Percentiles rank a stretch among this genome's conserved stretches.
These are phyloP conservation scores for Pythium pyrilobum DNA, from an alignment of 352 stramenopile species.

Conservation along the genomic window DNA sequence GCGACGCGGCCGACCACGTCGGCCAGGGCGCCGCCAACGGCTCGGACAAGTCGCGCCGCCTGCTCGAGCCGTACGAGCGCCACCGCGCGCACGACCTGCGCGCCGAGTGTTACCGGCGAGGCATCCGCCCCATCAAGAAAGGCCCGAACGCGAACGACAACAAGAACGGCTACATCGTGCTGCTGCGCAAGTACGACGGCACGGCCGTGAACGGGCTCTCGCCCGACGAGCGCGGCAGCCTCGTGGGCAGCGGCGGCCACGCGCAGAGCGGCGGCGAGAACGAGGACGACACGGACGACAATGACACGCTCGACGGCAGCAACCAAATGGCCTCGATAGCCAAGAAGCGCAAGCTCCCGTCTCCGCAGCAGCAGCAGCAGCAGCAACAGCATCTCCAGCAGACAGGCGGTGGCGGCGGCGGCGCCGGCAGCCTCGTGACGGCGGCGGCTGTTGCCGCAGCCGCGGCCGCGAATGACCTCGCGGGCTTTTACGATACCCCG, in stretches of 20 bases:
- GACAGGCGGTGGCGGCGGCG: background rate
- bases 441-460: constrained; percentile 4
- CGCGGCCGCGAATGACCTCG: constrained; percentile 29
- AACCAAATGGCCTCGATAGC: constrained; percentile 12
- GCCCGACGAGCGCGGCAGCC: constrained; percentile 10
- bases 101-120: constrained; percentile 73
- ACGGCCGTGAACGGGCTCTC: constrained; percentile 11
- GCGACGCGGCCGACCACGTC: constrained; percentile 16
- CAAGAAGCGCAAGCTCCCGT: constrained; percentile 53
- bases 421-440: background rate
- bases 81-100: constrained; percentile 69
- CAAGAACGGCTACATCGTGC: constrained; percentile 72
- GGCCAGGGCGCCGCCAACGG: background rate
- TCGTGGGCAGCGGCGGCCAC: constrained; percentile 7
- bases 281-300: constrained; percentile 22
- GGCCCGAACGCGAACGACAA: constrained; percentile 81
- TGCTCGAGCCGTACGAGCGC: constrained; percentile 69
- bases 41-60: constrained; percentile 21
- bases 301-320: constrained; percentile 21
- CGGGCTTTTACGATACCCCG: constrained; percentile 54
- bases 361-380: constrained; percentile 17
- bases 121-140: constrained; percentile 77
- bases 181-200: constrained; percentile 60
- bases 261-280: constrained; percentile 13
- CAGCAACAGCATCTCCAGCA: constrained; percentile 15